Base-by-base conservation (phyloP, 2,329 filamentous ascomycete species). In the Plenodomus tracheiphilus region DNA sequence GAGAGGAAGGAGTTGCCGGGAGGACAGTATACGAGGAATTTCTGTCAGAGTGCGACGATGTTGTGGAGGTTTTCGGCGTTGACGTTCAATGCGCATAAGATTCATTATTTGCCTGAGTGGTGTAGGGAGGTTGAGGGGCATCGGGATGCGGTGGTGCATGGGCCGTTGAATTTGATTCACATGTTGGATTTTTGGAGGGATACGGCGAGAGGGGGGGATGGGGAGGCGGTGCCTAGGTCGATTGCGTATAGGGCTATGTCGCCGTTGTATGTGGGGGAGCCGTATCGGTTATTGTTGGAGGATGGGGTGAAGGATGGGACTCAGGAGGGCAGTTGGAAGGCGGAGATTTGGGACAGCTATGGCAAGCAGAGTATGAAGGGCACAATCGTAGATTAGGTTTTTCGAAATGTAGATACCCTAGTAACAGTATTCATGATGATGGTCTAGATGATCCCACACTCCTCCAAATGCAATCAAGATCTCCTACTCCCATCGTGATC, bases 21-120 rank as follows among this genome's bases (percentile, higher is more conserved):
- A 3, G 61, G 59, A 5, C 18, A 28, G 9, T 15, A 56, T 21
- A 43, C 37, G 10, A 77, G 87, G 56, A 77, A 78, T 1, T 75
- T 96, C 19, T 80, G 74, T 0, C 90, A 91, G 3, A 85, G 86
- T 4, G 78, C 82, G 1, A 79, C 82, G 3, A 81, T 96, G 2
- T 82, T 99, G 42, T 96, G 96, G 75, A 85, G 93, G 46, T 99
- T 95, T 77, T 93, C 88, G 16, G 92, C 92, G 6, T 80, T 99
- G 39, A 93, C 89, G 2, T 94, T 91, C 77, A 99, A 99, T 72
- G 91, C 90, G 1, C 94, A 99, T 71, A 81, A 83, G 19, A 97
- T 99, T 61, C 94, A 99, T 72, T 80, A 95, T 18, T 88, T 96
- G 66, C 82, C 81, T 1, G 68, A 80, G 41, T 96, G 89, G 75